phyloP scores from a whole-genome alignment of 768 basidiomycete genomes.

The Boletus subcaerulescens region DNA sequence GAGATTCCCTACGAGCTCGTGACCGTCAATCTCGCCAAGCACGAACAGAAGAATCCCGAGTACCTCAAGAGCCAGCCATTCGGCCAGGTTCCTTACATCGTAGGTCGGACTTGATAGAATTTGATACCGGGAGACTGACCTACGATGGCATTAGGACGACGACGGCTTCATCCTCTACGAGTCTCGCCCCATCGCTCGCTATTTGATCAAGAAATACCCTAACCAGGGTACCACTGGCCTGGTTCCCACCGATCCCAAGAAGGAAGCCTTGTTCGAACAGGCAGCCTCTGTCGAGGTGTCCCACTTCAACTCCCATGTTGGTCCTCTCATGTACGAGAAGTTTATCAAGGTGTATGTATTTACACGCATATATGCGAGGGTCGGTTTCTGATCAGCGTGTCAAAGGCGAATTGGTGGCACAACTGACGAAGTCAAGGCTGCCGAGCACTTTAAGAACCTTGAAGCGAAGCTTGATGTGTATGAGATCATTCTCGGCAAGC shows the following conservation, averaged over 20 bases:
- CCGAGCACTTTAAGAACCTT: constrained; percentile 17
- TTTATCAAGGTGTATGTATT: constrained; percentile 48
- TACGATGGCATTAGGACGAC: constrained; percentile 39
- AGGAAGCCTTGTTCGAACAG: constrained; percentile 32
- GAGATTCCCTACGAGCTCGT: constrained; percentile 53
- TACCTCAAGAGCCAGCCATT: constrained; percentile 55
- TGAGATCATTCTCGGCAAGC: constrained; percentile 51
- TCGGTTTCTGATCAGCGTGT: neutral
- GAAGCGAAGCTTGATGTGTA: constrained; percentile 46
- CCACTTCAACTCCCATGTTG: constrained; percentile 47
- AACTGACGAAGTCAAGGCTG: constrained; percentile 23
- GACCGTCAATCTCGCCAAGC: constrained; percentile 39
- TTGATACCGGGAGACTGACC: neutral
- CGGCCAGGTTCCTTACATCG: constrained; percentile 49
- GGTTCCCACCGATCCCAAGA: constrained; percentile 43
- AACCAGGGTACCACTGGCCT: constrained; percentile 46
- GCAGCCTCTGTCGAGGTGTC: constrained; percentile 44
- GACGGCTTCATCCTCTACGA: constrained; percentile 64
- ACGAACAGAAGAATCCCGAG: constrained; percentile 45
- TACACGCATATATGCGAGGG: too few relatives aligned
- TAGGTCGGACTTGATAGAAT: constrained; percentile 5
- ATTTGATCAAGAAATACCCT: constrained; percentile 54
- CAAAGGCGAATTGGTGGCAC: constrained; percentile 18
- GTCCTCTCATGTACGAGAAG: constrained; percentile 44
- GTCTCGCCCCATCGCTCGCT: constrained; percentile 58